Evolutionary conservation across 352 stramenopile genomes (phyloP), one percentile per base, ranked within the genome.

Genomic region (Nothophytophthora sp.): DNA sequence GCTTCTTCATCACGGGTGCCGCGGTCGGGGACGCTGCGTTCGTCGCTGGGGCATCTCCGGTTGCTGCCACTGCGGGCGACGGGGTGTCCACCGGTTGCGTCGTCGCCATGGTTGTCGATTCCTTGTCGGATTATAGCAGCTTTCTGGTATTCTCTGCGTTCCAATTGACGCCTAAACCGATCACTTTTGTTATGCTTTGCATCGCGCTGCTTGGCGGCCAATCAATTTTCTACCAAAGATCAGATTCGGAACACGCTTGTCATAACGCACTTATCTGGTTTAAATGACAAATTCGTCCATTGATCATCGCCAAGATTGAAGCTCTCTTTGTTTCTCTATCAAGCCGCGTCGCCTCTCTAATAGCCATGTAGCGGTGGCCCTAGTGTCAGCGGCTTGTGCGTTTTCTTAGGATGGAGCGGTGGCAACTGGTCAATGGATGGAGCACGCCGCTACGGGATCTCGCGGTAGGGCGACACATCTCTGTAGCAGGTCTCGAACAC

Each of bases 401-500:
- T 34, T 16, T 11, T 52, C 19, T 6, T 23, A 60, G 32, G 19
- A n/a, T 45, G 15, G 11, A 47, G 40, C 12, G 19, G 12, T 11
- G 30, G 36, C 2, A 11, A 40, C n/a, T 28, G 46, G 46, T 29
- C 25, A 30, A 27, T 32, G 12, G 11, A 24, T 16, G 24, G 15
- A 9, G 37, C 16, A 50, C 37, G 20, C 29, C 25, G 44, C 46
- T 67, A 92, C 18, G 86, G 86, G 41, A 95, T 93, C 61, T 94
- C 83, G 38, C 80, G 80, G 69, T 70, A 95, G 37, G 86, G 86
- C 2, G 80, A 74, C 50, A 86, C 81, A 53, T 95, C 86, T 49
- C 84, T 72, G 70, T 95, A 95, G 76, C 86, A 95, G 27, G 71
- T 80, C 18, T 91, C 71, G 40, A 94, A 92, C 11, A 92, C 72